Percentiles rank a stretch among this genome's conserved stretches.
Conservation (phyloP, 345 rosid species). For the Pelargonium nanum region DNA sequence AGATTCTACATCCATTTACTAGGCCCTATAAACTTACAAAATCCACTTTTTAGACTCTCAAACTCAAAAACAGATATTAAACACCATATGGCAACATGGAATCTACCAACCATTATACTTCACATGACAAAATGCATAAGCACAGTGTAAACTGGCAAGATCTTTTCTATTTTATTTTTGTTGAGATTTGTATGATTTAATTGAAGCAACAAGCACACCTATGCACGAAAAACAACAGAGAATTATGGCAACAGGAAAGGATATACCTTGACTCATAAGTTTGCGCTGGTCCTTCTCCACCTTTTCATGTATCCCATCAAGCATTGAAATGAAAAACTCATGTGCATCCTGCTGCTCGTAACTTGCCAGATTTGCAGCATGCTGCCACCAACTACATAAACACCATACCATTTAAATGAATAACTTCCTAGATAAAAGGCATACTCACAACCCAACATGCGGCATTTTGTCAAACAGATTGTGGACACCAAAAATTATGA, state of each 20-base stretch:
- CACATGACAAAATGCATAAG: too few species aligned
- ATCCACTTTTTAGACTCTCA: neutral
- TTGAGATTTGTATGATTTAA: neutral
- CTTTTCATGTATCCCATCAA: constrained; percentile 60
- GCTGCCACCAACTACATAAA: constrained; percentile 58
- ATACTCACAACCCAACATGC: neutral
- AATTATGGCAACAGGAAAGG: neutral
- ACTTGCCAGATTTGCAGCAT: constrained; percentile 52
- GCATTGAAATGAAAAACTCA: constrained; percentile 61
- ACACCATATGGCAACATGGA: neutral
- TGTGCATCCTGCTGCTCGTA: constrained; percentile 68
- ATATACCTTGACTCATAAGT: constrained; percentile 32
- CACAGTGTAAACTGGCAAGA: neutral
- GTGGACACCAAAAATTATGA: too few species aligned
- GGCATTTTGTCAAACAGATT: too few species aligned
- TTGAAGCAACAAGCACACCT: neutral
- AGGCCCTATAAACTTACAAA: neutral
- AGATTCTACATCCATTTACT: neutral
- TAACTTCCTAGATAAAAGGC: neutral
- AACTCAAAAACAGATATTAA: neutral
- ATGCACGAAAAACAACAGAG: neutral
- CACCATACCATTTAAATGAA: neutral
- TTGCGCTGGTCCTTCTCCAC: constrained; percentile 37
- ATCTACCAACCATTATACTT: too few species aligned
- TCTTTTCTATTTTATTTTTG: neutral